Evolutionary conservation across 805 yeast species (phyloP).

Genomic region (Cyberlindnera xylosilytica): DNA sequence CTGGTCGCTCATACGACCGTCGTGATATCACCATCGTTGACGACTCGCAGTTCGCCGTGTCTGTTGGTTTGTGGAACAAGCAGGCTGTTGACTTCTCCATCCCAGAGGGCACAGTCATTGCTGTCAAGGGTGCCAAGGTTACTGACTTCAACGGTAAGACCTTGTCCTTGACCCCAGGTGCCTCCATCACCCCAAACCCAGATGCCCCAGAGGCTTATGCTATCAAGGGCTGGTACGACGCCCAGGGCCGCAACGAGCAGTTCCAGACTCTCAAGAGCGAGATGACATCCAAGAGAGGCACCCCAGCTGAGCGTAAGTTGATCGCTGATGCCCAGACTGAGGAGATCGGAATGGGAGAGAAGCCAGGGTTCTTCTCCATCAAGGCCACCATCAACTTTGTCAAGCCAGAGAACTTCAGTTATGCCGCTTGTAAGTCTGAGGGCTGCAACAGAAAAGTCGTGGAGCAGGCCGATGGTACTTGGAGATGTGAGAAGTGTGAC

Average conservation of each 20-base stretch:
- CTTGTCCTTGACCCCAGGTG: slow-evolving; percentile 74
- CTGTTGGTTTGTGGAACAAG: slow-evolving; percentile 88
- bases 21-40: slow-evolving; percentile 88
- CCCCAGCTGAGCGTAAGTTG: slow-evolving; percentile 57
- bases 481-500: slow-evolving; percentile 95
- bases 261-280: slow-evolving; percentile 65
- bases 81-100: slow-evolving; percentile 74
- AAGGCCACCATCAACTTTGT: slow-evolving; percentile 74
- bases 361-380: slow-evolving; percentile 72
- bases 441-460: slow-evolving; percentile 83
- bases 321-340: slow-evolving; percentile 63
- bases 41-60: slow-evolving; percentile 69
- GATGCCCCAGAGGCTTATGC: slow-evolving; percentile 85
- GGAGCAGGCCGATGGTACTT: slow-evolving; percentile 66
- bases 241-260: slow-evolving; percentile 60
- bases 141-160: slow-evolving; percentile 87
- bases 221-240: slow-evolving; percentile 93
- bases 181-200: slow-evolving; percentile 76
- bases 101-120: slow-evolving; percentile 80
- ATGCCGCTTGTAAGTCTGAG: slow-evolving; percentile 82
- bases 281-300: slow-evolving; percentile 35
- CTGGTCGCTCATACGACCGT: slow-evolving; percentile 90
- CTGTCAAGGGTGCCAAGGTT: slow-evolving; percentile 86
- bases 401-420: slow-evolving; percentile 73
- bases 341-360: slow-evolving; percentile 69